phyloP scores from a whole-genome alignment of 208 protist species.

The Acanthamoeba lenticulata region DNA sequence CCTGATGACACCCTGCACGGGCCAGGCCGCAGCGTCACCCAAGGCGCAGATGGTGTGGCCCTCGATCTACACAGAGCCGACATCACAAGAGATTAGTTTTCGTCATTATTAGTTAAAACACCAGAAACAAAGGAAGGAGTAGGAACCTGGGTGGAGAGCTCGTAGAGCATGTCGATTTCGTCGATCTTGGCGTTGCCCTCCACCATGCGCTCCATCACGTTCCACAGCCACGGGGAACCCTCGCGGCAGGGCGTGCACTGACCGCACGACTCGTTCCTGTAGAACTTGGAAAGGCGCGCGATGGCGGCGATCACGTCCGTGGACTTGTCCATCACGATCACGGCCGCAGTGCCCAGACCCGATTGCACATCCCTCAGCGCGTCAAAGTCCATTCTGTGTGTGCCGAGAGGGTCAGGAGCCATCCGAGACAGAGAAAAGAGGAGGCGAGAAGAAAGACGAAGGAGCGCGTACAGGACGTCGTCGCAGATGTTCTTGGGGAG shows the following conservation, averaged over 20 bases:
- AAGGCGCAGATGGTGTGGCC: constrained; percentile 99
- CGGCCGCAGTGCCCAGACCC: constrained; percentile 98
- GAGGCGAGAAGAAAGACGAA: neutral
- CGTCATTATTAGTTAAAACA: neutral
- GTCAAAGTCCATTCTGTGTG: constrained; percentile 97
- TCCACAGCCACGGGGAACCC: constrained; percentile 95
- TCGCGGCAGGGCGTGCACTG: constrained; percentile 99
- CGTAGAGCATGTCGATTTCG: constrained; percentile 98
- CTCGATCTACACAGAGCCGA: constrained; percentile 94
- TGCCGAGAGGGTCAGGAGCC: neutral
- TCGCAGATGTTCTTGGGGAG: constrained; percentile 96
- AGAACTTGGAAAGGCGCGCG: constrained; percentile 96
- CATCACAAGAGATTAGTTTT: neutral
- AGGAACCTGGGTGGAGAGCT: constrained; percentile 90
- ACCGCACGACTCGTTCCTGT: constrained; percentile 89
- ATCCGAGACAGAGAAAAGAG: neutral
- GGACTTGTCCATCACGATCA: constrained; percentile 99
- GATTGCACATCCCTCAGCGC: constrained; percentile 93
- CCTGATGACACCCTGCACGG: constrained; percentile 97
- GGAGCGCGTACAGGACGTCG: constrained; percentile 87
- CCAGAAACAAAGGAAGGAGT: neutral
- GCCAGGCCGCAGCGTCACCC: constrained; percentile 98
- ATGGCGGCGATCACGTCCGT: constrained; percentile 95
- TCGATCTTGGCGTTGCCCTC: constrained; percentile 95
- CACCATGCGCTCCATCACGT: constrained; percentile 97